Evolutionary conservation across 768 basidiomycete genomes (phyloP).

Genomic region (Roridomyces roridus): DNA sequence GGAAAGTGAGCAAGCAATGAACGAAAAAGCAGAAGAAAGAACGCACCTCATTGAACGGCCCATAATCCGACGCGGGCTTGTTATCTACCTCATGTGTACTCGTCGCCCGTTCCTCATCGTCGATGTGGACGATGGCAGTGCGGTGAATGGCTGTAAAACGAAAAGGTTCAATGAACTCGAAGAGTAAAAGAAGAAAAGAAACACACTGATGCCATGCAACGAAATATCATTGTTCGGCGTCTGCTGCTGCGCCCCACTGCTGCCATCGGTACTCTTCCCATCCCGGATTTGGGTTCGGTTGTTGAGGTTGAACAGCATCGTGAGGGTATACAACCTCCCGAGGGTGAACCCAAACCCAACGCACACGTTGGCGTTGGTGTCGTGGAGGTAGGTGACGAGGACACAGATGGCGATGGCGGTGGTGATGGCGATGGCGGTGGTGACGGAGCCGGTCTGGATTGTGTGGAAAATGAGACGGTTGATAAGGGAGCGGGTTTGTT

Average conservation of each 20-base stretch:
- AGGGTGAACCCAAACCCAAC: constrained; percentile 3
- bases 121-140: constrained; percentile 2
- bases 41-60: neutral
- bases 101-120: neutral
- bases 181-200: neutral
- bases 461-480: constrained; percentile 4
- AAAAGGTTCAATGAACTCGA: neutral
- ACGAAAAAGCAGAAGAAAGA: neutral
- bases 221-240: neutral
- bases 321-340: neutral
- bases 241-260: neutral
- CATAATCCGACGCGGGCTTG: neutral
- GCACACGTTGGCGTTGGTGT: constrained; percentile 1
- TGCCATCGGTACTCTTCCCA: neutral
- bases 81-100: neutral
- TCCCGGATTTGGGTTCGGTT: neutral
- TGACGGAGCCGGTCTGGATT: neutral
- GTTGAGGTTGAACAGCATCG: constrained; percentile 3
- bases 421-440: neutral
- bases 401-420: neutral
- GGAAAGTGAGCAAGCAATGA: no score
- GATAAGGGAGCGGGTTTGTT: neutral
- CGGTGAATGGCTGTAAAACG: neutral
- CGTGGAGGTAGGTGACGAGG: neutral
- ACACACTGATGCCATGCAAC: constrained; percentile 4